These are phyloP conservation scores for Leccinum griseonigrum DNA, from an alignment of 1,284 basidiomycete species.

Conservation along the genomic window DNA sequence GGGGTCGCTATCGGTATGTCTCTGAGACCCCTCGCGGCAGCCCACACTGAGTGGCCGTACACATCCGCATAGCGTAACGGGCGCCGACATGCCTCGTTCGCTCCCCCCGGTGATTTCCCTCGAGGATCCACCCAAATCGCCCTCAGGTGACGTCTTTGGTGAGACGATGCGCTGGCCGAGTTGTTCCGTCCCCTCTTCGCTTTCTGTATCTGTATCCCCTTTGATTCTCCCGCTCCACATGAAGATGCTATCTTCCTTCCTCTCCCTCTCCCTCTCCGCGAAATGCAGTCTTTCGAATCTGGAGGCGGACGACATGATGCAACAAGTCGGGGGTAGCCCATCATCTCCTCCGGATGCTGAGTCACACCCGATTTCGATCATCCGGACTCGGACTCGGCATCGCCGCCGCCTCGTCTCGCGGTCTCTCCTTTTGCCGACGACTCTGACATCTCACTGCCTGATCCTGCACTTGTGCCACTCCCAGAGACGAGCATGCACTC, in stretches of 20 bases:
- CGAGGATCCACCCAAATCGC: slow-evolving; percentile 15
- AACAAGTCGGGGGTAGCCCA: slow-evolving; percentile 13
- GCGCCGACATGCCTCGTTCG: slow-evolving; percentile 56
- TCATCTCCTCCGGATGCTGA: slow-evolving; percentile 12
- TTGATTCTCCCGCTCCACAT: slow-evolving; percentile 61
- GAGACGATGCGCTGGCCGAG: slow-evolving; percentile 62
- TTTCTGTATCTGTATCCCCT: slow-evolving; percentile 41
- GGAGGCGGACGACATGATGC: slow-evolving; percentile 41
- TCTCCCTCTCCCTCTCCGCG: slow-evolving; percentile 56
- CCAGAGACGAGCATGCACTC: slow-evolving; percentile 54
- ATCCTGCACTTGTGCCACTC: slow-evolving; percentile 29
- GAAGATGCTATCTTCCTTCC: slow-evolving; percentile 36
- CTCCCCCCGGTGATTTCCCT: slow-evolving; percentile 15
- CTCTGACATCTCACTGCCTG: slow-evolving; percentile 42
- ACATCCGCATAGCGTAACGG: slow-evolving; percentile 76
- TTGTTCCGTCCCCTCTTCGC: slow-evolving; percentile 37
- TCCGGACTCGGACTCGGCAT: slow-evolving; percentile 10
- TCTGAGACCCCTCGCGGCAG: slow-evolving; percentile 25
- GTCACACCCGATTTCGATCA: not conserved
- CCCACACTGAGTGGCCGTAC: slow-evolving; percentile 48
- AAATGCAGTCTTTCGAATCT: slow-evolving; percentile 82
- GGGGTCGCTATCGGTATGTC: slow-evolving; percentile 30
- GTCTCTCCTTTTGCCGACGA: slow-evolving; percentile 31
- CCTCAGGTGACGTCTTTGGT: slow-evolving; percentile 56
- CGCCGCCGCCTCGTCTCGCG: slow-evolving; percentile 21